A percentile compares a stretch with the other conserved stretches of the same genome.
Evolutionary conservation across 495 filamentous ascomycete species (phyloP).

Genomic region (Antarctomyces pellizariae): DNA sequence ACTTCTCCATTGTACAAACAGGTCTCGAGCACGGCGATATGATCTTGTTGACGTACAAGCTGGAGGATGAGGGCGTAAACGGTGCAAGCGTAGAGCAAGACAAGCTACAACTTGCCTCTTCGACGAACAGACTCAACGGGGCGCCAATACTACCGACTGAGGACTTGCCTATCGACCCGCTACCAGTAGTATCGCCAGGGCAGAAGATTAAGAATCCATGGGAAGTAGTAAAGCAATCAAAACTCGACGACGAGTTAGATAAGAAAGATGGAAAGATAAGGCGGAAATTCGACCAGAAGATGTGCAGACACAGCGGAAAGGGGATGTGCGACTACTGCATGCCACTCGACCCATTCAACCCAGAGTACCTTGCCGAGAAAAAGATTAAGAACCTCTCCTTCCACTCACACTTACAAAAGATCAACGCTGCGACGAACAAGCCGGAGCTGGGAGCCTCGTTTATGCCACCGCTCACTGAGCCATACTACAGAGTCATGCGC

Average conservation of each 20-base stretch:
- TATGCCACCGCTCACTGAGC: conserved; percentile 87
- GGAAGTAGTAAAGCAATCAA: conserved; percentile 73
- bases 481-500: conserved; percentile 69
- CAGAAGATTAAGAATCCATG: conserved; percentile 67
- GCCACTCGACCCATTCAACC: conserved; percentile 85
- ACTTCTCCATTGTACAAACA: neutral
- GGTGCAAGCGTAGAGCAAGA: conserved; percentile 6
- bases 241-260: conserved; percentile 67
- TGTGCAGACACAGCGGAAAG: conserved; percentile 89
- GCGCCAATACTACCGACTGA: conserved; percentile 47
- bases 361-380: conserved; percentile 68
- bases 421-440: conserved; percentile 91
- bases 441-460: conserved; percentile 76
- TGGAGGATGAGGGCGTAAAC: conserved; percentile 16
- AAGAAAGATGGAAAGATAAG: conserved; percentile 84
- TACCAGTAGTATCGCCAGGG: conserved; percentile 30
- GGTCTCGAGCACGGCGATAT: conserved; percentile 47
- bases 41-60: conserved; percentile 60
- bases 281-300: conserved; percentile 47
- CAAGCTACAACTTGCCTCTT: conserved; percentile 16
- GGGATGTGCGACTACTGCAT: conserved; percentile 99
- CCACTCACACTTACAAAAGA: conserved; percentile 80
- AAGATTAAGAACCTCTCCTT: conserved; percentile 98
- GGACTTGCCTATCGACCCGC: conserved; percentile 34
- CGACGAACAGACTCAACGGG: conserved; percentile 50